phyloP scores from a whole-genome alignment of 176 grass and related monocot species.

The Urochloa ruziziensis region DNA sequence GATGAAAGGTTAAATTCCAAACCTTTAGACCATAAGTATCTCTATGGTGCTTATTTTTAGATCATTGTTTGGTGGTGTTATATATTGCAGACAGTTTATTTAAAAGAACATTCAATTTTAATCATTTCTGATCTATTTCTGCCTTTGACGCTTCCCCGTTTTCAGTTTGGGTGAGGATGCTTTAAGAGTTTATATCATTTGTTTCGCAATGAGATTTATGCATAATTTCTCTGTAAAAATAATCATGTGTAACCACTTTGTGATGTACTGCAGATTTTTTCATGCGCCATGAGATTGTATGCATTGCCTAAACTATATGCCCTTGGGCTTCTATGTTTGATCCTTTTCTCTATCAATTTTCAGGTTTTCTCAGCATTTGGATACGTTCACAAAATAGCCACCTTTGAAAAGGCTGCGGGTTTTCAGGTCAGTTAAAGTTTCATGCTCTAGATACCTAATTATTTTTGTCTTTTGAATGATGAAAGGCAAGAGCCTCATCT shows the following conservation, averaged over 20 bases:
- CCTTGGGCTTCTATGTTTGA: constrained; percentile 19
- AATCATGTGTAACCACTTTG: constrained; percentile 3
- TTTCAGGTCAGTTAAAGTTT: constrained; percentile 66
- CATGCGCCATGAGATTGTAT: neutral
- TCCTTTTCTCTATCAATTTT: constrained; percentile 17
- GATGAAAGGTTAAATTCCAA: constrained; percentile 83
- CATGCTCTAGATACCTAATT: constrained; percentile 16
- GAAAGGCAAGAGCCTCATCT: constrained; percentile 20
- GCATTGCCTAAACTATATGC: neutral
- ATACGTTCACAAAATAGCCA: constrained; percentile 98
- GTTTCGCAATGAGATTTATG: constrained; percentile 25
- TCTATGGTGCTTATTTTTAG: constrained; percentile 47
- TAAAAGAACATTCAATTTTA: constrained; percentile 25
- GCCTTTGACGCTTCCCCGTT: constrained; percentile 11
- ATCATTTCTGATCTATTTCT: constrained; percentile 23
- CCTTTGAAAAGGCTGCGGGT: constrained; percentile 96
- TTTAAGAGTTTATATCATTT: constrained; percentile 34
- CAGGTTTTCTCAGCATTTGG: constrained; percentile 99
- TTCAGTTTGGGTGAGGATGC: neutral
- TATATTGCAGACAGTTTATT: constrained; percentile 20
- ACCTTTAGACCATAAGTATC: constrained; percentile 59
- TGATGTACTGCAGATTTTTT: constrained; percentile 1
- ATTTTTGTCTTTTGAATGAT: constrained; percentile 1
- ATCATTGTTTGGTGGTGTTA: constrained; percentile 36
- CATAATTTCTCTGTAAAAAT: constrained; percentile 26